phyloP scores from a whole-genome alignment of 169 alveolate genomes.

The Neospora caninum region DNA sequence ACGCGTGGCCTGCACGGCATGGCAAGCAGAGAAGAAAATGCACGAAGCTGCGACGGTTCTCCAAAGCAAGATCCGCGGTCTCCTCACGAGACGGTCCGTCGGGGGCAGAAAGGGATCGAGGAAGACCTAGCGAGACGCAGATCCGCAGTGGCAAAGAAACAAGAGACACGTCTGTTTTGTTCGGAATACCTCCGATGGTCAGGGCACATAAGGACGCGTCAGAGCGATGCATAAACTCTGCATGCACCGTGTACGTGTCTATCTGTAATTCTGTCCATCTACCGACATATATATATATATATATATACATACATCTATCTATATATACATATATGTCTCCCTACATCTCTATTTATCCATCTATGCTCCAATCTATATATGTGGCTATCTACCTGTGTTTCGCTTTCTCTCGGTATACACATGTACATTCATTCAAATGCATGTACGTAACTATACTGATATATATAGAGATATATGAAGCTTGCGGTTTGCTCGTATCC shows the following conservation, averaged over 20 bases:
- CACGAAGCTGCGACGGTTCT: conserved; percentile 16
- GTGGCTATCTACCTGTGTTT: no score
- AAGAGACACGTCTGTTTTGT: no score
- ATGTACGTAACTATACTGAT: neutral
- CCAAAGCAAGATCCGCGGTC: neutral
- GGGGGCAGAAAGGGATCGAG: neutral
- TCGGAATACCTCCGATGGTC: no score
- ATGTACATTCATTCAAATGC: neutral
- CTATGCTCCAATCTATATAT: no score
- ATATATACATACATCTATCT: neutral
- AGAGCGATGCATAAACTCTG: neutral
- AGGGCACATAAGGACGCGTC: no score
- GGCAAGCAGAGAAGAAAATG: neutral
- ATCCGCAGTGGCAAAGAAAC: no score
- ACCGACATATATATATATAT: neutral
- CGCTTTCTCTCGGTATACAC: neutral
- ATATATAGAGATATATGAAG: neutral
- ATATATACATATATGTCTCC: no score
- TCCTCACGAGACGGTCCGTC: neutral
- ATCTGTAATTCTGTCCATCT: neutral
- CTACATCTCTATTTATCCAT: no score
- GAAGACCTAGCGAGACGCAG: no score
- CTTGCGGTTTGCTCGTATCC: no score
- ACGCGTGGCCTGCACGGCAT: neutral
- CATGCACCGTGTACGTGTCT: neutral